Evolutionary conservation across 257 asterid species (phyloP).

Genomic region (Solanum pennellii): DNA sequence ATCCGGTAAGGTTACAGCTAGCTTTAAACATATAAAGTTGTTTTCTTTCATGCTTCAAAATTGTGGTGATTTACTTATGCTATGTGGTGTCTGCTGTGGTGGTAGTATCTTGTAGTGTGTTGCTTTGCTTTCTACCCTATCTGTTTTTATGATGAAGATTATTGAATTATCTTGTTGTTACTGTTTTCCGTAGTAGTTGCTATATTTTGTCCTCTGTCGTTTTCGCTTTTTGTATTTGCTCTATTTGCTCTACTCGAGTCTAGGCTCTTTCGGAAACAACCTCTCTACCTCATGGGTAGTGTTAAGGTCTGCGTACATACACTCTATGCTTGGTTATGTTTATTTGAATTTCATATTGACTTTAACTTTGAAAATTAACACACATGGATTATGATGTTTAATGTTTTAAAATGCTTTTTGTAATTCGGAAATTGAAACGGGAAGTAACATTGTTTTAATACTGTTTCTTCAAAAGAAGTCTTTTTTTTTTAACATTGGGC

Average conservation of each 20-base stretch:
- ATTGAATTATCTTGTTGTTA: neutral
- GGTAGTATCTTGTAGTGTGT: neutral
- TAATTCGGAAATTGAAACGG: neutral
- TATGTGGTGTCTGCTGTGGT: neutral
- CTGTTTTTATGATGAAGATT: neutral
- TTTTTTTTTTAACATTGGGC: neutral
- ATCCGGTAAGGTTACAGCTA: constrained; percentile 17
- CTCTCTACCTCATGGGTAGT: neutral
- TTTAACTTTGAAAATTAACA: neutral
- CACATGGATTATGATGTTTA: neutral
- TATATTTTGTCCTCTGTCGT: neutral
- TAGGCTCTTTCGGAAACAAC: neutral
- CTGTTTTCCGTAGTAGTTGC: neutral
- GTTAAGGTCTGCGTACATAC: neutral
- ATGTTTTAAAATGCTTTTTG: neutral
- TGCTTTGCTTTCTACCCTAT: neutral
- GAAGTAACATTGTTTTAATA: neutral
- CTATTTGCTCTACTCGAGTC: neutral
- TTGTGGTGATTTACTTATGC: too few relatives aligned
- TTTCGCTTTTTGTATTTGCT: neutral
- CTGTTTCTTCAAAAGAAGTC: neutral
- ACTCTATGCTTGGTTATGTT: neutral
- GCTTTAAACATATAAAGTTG: neutral
- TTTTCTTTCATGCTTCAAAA: neutral
- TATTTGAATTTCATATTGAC: neutral